Evolutionary conservation across 2,329 filamentous ascomycete species (phyloP).

Genomic region (Penicillium capsulatum): DNA sequence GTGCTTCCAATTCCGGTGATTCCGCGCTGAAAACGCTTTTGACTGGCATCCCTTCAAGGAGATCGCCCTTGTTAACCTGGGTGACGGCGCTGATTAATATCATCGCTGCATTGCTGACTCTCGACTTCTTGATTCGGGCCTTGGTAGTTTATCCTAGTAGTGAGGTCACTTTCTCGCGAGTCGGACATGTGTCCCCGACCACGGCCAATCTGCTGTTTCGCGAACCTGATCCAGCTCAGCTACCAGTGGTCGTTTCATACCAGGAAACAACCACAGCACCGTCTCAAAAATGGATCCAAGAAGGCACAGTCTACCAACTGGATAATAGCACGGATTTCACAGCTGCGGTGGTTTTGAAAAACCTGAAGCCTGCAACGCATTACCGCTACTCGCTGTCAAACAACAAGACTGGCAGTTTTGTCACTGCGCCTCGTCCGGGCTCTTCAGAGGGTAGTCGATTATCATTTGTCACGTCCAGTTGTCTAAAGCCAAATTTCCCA

Average conservation of each 20-base stretch:
- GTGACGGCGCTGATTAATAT: conserved; percentile 70
- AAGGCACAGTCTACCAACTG: conserved; percentile 62
- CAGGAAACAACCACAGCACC: conserved; percentile 35
- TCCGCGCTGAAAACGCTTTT: conserved; percentile 62
- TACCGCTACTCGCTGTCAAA: conserved; percentile 87
- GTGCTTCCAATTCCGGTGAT: conserved; percentile 9
- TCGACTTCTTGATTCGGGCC: conserved; percentile 74
- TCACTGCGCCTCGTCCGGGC: conserved; percentile 68
- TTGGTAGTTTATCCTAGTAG: conserved; percentile 64
- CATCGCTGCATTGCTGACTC: conserved; percentile 61
- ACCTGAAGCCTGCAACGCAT: conserved; percentile 64
- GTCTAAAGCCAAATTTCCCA: conserved; percentile 85
- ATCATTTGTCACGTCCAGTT: conserved; percentile 88
- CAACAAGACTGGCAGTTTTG: conserved; percentile 78
- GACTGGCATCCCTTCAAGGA: conserved; percentile 69
- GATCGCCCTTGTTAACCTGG: conserved; percentile 62
- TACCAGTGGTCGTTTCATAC: conserved; percentile 71
- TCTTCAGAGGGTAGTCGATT: conserved; percentile 64
- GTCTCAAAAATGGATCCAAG: conserved; percentile 57
- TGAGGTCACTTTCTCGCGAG: conserved; percentile 76
- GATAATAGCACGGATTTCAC: conserved; percentile 81
- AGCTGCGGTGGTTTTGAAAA: conserved; percentile 60
- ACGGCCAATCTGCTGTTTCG: conserved; percentile 78
- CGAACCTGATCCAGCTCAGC: conserved; percentile 69
- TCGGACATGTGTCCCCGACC: conserved; percentile 79